These are phyloP conservation scores for Tolypocladium tropicale DNA, from an alignment of 2,329 filamentous ascomycete genomes.

Conservation along the genomic window DNA sequence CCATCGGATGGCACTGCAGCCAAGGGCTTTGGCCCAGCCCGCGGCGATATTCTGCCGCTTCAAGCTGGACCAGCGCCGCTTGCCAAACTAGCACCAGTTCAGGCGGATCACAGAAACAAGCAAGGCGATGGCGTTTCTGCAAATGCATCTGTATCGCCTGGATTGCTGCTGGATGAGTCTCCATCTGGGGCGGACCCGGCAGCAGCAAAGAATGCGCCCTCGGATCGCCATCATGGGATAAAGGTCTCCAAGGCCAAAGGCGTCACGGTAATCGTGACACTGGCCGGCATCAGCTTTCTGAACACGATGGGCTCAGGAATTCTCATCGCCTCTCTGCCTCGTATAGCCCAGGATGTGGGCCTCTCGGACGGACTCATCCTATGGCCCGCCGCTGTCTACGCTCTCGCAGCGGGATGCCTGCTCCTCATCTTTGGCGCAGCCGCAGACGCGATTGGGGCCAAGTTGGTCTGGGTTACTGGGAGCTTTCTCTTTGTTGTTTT, in stretches of 20 bases:
- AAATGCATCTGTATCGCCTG: background rate
- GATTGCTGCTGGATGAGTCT: background rate
- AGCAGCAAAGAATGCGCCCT: background rate
- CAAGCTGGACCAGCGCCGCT: background rate
- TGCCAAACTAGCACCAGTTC: background rate
- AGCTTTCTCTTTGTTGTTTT: constrained; percentile 20
- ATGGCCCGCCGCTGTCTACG: constrained; percentile 20
- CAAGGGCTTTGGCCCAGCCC: background rate
- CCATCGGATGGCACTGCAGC: background rate
- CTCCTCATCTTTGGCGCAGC: constrained; percentile 26
- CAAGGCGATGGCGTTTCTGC: background rate
- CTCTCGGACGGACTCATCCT: constrained; percentile 18
- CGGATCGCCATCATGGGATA: background rate
- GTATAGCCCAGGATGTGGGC: constrained; percentile 24
- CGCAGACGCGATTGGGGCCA: constrained; percentile 25
- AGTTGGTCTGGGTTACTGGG: constrained; percentile 22
- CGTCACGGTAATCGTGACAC: constrained; percentile 18
- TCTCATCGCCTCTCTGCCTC: constrained; percentile 25
- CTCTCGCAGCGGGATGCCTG: constrained; percentile 16
- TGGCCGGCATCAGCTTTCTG: constrained; percentile 23
- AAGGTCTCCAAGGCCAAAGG: constrained; percentile 1
- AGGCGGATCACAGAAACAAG: background rate
- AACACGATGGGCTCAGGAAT: constrained; percentile 26
- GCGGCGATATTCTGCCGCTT: background rate
- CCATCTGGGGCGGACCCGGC: background rate